Evolutionary conservation across 2,329 filamentous ascomycete species (phyloP).

Genomic region (Cryphonectria carpinicola): DNA sequence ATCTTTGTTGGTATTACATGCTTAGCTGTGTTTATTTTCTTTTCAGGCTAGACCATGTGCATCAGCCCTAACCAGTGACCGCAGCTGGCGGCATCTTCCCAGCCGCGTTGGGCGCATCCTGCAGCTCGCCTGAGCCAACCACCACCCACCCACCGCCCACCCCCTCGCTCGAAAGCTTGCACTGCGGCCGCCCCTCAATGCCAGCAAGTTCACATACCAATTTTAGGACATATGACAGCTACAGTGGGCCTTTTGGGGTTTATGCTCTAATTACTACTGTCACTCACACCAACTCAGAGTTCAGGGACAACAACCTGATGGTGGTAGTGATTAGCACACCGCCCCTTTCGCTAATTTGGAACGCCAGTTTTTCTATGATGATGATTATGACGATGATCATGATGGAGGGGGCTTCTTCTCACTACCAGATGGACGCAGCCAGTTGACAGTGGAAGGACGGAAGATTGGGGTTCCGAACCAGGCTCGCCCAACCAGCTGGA

Average conservation of each 20-base stretch:
- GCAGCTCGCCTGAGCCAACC: slow-evolving; percentile 2
- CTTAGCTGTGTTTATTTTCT: neutral
- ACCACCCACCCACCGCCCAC: neutral
- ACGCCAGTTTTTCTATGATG: neutral
- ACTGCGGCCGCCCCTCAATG: neutral
- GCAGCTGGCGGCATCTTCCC: slow-evolving; percentile 1
- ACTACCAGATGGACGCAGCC: neutral
- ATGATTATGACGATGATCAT: neutral
- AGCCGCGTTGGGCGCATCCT: neutral
- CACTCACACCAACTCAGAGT: neutral
- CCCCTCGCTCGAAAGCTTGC: neutral
- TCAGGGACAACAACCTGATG: neutral
- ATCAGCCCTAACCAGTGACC: neutral
- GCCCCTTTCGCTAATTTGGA: neutral
- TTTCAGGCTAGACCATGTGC: neutral
- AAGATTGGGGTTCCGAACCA: neutral
- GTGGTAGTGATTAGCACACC: neutral
- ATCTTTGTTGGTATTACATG: neutral
- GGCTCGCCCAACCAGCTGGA: neutral
- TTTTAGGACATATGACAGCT: slow-evolving; percentile 14
- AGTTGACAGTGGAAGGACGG: neutral
- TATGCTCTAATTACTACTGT: neutral
- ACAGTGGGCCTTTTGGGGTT: neutral
- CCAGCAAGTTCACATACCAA: neutral
- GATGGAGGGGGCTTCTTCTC: neutral